Conservation (phyloP, 2,329 filamentous ascomycete species). For the Coniosporium tulheliwenetii region DNA sequence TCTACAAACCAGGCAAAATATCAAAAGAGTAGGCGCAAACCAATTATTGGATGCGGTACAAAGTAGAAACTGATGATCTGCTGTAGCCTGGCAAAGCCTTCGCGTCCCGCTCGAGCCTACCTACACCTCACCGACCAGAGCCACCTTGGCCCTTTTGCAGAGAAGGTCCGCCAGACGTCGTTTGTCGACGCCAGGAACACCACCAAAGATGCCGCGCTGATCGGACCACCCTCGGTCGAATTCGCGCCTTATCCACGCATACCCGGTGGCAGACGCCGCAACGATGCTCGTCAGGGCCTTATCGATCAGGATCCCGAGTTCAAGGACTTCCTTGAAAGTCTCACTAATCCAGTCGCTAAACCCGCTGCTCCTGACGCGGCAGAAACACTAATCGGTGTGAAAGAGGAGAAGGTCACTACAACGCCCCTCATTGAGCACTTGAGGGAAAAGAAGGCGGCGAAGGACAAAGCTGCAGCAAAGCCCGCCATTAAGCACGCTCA, state of each 20-base stretch:
- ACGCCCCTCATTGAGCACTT: slow-evolving; percentile 85
- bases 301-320: slow-evolving; percentile 96
- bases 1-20: slow-evolving; percentile 58
- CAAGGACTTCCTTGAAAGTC: slow-evolving; percentile 75
- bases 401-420: slow-evolving; percentile 51
- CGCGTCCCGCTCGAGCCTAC: slow-evolving; percentile 66
- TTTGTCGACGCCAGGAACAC: slow-evolving; percentile 78
- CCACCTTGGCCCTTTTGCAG: slow-evolving; percentile 50
- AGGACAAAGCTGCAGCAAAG: slow-evolving; percentile 36
- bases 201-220: slow-evolving; percentile 52
- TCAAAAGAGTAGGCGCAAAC: slow-evolving; percentile 56
- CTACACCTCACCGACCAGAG: slow-evolving; percentile 62
- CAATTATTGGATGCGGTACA: no score
- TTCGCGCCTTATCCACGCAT: slow-evolving; percentile 73
- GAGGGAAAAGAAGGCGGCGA: slow-evolving; percentile 79
- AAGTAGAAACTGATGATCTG: no score
- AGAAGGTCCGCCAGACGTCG: slow-evolving; percentile 48
- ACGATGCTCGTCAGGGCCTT: slow-evolving; percentile 76
- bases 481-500: slow-evolving; percentile 41
- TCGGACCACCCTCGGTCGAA: slow-evolving; percentile 68
- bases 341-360: slow-evolving; percentile 59
- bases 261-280: slow-evolving; percentile 56
- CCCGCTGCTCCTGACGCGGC: slow-evolving; percentile 31
- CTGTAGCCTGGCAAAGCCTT: slow-evolving; percentile 59
- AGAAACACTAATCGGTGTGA: slow-evolving; percentile 30